Base-by-base conservation (phyloP, 2,329 filamentous ascomycete species). In the Hymenoscyphus occultus region DNA sequence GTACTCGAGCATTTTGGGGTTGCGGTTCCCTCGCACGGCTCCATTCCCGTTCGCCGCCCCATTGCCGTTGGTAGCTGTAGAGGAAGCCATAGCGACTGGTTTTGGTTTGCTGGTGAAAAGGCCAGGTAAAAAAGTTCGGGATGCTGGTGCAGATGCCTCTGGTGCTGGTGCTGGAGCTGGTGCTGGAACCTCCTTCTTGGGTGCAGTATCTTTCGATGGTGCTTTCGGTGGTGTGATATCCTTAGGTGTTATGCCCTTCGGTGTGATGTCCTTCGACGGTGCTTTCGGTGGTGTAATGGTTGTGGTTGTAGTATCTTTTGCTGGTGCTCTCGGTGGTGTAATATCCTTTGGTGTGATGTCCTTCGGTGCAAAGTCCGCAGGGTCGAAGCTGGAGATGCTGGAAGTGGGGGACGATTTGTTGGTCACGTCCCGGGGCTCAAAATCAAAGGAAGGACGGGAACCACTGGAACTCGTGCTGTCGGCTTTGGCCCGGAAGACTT, bases 1-100 rank as follows among this genome's bases (percentile, higher is more conserved):
- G 48, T 71, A 74, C 54, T 75, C 73, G 39, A 74, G 58, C 70
- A 74, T 74, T 45, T 71, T 70, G 16, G 73, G 71, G 3, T 72
- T 74, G 19, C 70, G 63, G 32, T 72, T 73, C 12, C 64, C 79
- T 75, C 68, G 32, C 14, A 61, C 3, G 28, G 28, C 32, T 4
- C 32, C n/a, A 19, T 22, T 13, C 14, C 56, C 59, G 39, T 57
- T 32, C 32, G 51, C 9, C 28, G 31, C 48, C 48, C 56, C 56
- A 13, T 62, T 45, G 19, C 45, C 28, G 10, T 40, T 57, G 13
- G 63, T 63, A 59, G n/a, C 39, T 57, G 56, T n/a, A n/a, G 56
- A 56, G 32, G 54, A 32, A 57, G 56, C 14, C 32, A 39, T 57
- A 12, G 45, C 45, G 45, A 13, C 45, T 51, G 45, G 45, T 51